A percentile compares a stretch with the other conserved stretches of the same genome.
phyloP scores from a whole-genome alignment of 176 grass and related monocot species.

The Zea mays region Zm-B73-REFERENCE-NAM-5.0 NC_050098.1:18043001-18043500 shows the following conservation, averaged over 20 bases:
- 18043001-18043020: slow-evolving; percentile 29
- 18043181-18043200: slow-evolving; percentile 1
- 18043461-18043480: neutral
- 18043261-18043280: neutral
- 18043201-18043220: slow-evolving; percentile 20
- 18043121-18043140: no score
- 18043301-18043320: slow-evolving; percentile 8
- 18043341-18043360: neutral
- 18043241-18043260: neutral
- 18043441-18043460: slow-evolving; percentile 22
- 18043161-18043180: no score
- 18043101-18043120: no score
- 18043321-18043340: neutral
- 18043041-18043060: slow-evolving; percentile 31
- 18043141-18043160: no score
- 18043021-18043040: slow-evolving; percentile 22
- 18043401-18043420: slow-evolving; percentile 21
- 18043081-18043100: no score
- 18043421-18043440: slow-evolving; percentile 26
- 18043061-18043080: neutral
- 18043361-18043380: neutral
- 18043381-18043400: slow-evolving; percentile 8
- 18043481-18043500: slow-evolving; percentile 8
- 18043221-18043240: neutral
- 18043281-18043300: neutral